phyloP scores from a whole-genome alignment of 148 eudicot genomes.

The Rhododendron henanense region DNA sequence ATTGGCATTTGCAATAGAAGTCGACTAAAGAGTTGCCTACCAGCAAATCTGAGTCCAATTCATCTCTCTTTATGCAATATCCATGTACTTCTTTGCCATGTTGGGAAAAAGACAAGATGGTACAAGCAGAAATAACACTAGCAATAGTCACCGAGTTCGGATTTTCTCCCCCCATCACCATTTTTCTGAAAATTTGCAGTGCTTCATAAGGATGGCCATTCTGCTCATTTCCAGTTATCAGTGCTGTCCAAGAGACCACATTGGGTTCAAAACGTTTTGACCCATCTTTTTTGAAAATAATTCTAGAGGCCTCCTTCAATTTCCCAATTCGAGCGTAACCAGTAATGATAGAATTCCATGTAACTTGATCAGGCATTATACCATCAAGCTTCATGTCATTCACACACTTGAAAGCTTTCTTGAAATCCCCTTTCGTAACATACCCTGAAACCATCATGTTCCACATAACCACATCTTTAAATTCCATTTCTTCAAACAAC shows the following conservation, averaged over 20 bases:
- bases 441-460: conserved; percentile 20
- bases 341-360: conserved; percentile 16
- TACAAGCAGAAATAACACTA: conserved; percentile 18
- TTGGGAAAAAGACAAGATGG: conserved; percentile 7
- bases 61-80: conserved; percentile 17
- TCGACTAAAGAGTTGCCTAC: conserved; percentile 13
- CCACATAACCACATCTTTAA: conserved; percentile 17
- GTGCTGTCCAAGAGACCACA: conserved; percentile 19
- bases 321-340: conserved; percentile 15
- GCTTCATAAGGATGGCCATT: conserved; percentile 10
- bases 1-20: conserved; percentile 11
- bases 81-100: conserved; percentile 20
- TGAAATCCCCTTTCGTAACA: conserved; percentile 12
- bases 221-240: conserved; percentile 12
- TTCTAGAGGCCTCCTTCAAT: conserved; percentile 10
- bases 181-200: conserved; percentile 13
- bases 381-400: conserved; percentile 15
- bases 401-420: conserved; percentile 14
- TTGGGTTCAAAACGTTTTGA: conserved; percentile 8
- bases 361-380: conserved; percentile 18
- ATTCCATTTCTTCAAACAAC: conserved; percentile 8
- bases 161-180: conserved; percentile 13
- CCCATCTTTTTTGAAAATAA: neutral
- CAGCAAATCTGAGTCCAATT: conserved; percentile 13
- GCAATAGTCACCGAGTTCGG: conserved; percentile 15